A percentile compares a stretch with the other conserved stretches of the same genome.
Conservation (phyloP, 139 green algal species). For the Deuterostichococcus epilithicus region DNA sequence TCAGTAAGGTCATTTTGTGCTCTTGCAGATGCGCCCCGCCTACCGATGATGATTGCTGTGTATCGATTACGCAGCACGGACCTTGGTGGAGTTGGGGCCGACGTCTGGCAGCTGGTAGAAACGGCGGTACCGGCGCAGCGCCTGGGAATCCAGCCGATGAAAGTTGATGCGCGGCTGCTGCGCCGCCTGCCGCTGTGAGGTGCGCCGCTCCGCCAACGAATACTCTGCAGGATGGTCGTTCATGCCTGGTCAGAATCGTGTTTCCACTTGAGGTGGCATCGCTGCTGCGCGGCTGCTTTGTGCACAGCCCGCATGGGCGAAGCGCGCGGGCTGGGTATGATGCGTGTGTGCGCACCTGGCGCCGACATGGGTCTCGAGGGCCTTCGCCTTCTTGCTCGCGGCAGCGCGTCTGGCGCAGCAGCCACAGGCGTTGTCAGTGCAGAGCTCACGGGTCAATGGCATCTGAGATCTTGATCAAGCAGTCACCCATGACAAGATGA, state of each 20-base stretch:
- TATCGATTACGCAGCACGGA: no score
- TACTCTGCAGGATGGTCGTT: neutral
- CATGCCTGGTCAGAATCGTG: no score
- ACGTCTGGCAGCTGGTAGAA: conserved; percentile 40
- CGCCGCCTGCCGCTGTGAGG: neutral
- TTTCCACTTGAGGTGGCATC: neutral
- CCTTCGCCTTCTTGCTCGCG: neutral
- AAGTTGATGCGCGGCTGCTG: conserved; percentile 48
- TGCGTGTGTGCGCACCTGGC: no score
- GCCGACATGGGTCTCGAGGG: neutral
- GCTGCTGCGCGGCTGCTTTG: neutral
- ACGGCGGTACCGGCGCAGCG: conserved; percentile 47
- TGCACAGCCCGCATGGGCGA: conserved; percentile 2
- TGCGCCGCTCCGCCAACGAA: neutral
- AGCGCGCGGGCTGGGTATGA: neutral
- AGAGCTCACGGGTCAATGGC: no score
- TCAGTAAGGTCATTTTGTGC: no score
- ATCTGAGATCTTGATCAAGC: no score
- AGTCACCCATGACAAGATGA: no score
- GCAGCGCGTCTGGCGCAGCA: no score
- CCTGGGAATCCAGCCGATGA: conserved; percentile 50
- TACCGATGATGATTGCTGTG: no score
- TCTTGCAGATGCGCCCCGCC: no score
- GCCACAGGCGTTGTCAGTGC: no score
- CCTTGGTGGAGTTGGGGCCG: conserved; percentile 15